Base-by-base conservation (phyloP, 768 basidiomycete genomes). In the Auricularia cornea region DNA sequence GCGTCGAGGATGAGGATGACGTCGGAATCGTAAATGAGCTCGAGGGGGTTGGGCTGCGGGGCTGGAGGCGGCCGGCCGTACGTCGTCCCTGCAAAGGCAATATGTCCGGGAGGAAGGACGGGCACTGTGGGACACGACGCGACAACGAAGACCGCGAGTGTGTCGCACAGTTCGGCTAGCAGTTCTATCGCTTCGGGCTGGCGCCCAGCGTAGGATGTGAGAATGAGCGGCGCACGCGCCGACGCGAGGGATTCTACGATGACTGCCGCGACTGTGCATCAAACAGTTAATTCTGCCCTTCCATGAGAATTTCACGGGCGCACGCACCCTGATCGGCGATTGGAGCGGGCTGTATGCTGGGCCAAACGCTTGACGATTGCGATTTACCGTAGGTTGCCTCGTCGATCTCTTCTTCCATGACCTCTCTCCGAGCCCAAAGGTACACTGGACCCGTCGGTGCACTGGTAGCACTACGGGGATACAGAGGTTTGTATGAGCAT, bases 381-480 rank as follows among this genome's bases (percentile, higher is more conserved):
- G 73, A 60, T 2, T 72, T 64, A 26, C 75, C 69, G n/a, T 83
- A 64, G 2, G 72, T 63, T 3, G 72, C 65, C 3, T 74, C 64
- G 26, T 82, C 77, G 0, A 88, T 71, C 68, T 86, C 83, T 70
- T 87, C 80, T 67, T 90, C 88, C 78, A 84, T 84, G 0, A 81
- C 79, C 69, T 90, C 89, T n/a, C 89, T 79, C 18, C 86, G 79
- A 14, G 81, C 86, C 85, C 86, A 89, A 8, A 89, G 76, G 70
- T 90, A 89, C 1, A 87, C 86, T 0, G 89, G 89, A 0, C 89
- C 88, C 69, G 82, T 84, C 0, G 89, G 89, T 31, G 84, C 81
- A 60, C 85, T 87, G n/a, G 73, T 82, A 3, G 88, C 87, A 66
- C 87, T 89, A 52, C 12, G 61, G 29, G 23, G 60, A 33, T 10